Percentiles rank a stretch among this genome's conserved stretches.
Evolutionary conservation across 805 yeast species (phyloP).

Genomic region (Wickerhamiella vanderwaltii): DNA sequence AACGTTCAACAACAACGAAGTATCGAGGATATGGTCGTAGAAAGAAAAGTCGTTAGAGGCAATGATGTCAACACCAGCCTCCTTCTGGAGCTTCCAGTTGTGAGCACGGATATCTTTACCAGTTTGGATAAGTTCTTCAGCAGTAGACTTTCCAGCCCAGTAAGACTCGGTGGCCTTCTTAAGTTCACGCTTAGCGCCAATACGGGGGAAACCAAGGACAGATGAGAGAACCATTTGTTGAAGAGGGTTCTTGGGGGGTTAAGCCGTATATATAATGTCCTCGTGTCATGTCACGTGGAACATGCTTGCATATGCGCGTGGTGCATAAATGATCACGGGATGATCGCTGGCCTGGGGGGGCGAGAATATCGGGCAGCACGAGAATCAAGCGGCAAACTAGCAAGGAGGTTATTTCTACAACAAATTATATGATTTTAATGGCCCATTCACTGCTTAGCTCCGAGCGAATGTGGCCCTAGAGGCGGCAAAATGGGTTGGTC

Average conservation of each 20-base stretch:
- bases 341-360: no score
- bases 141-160: constrained; percentile 90
- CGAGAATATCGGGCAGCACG: no score
- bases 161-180: constrained; percentile 98
- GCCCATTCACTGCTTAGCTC: no score
- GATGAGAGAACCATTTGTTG: constrained; percentile 83
- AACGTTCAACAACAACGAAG: constrained; percentile 84
- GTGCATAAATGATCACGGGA: no score
- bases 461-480: no score
- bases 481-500: no score
- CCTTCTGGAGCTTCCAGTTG: constrained; percentile 98
- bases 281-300: background rate
- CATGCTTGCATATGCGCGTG: background rate
- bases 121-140: constrained; percentile 76
- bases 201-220: constrained; percentile 99
- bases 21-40: constrained; percentile 95
- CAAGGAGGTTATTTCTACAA: no score
- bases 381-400: no score
- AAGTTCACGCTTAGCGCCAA: constrained; percentile 98
- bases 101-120: constrained; percentile 91
- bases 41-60: constrained; percentile 96
- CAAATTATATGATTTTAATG: no score
- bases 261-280: constrained; percentile 1
- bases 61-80: constrained; percentile 92
- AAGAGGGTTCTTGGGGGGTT: background rate